Evolutionary conservation across 2,329 filamentous ascomycete species (phyloP).

Genomic region (Sodiomyces alkalinus): DNA sequence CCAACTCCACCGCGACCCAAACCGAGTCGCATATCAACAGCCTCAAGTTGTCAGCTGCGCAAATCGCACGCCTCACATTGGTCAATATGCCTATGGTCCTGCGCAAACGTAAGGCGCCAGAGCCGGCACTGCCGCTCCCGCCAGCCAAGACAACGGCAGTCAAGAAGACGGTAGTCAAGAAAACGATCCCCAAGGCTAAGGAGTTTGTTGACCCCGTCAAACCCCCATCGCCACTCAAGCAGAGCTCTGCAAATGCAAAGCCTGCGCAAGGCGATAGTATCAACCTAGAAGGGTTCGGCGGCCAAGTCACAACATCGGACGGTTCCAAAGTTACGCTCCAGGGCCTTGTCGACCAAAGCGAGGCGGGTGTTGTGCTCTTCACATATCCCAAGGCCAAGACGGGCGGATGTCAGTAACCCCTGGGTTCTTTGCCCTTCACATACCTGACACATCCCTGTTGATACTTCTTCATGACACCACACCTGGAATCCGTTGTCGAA

Average conservation of each 20-base stretch:
- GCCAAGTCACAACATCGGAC: conserved; percentile 73
- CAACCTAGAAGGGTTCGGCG: conserved; percentile 44
- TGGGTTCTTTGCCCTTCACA: no score
- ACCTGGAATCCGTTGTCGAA: no score
- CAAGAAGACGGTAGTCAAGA: conserved; percentile 17
- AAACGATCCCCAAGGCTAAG: conserved; percentile 15
- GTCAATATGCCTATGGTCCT: conserved; percentile 39
- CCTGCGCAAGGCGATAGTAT: conserved; percentile 40
- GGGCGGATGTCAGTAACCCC: conserved; percentile 64
- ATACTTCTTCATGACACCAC: no score
- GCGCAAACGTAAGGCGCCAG: conserved; percentile 45
- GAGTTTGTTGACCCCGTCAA: conserved; percentile 17
- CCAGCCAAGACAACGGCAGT: conserved; percentile 21
- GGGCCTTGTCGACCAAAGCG: conserved; percentile 67
- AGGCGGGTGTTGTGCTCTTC: conserved; percentile 77
- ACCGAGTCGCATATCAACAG: no score
- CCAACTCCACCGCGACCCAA: no score
- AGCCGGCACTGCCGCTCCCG: no score
- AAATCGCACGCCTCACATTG: no score
- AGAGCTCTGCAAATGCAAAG: no score
- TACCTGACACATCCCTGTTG: no score
- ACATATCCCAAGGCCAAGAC: conserved; percentile 94
- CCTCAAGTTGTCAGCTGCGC: no score
- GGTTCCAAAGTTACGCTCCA: conserved; percentile 67
- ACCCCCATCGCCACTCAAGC: conserved; percentile 15